Evolutionary conservation across 2,329 filamentous ascomycete genomes (phyloP).

Genomic region (Kalmusia sp.): DNA sequence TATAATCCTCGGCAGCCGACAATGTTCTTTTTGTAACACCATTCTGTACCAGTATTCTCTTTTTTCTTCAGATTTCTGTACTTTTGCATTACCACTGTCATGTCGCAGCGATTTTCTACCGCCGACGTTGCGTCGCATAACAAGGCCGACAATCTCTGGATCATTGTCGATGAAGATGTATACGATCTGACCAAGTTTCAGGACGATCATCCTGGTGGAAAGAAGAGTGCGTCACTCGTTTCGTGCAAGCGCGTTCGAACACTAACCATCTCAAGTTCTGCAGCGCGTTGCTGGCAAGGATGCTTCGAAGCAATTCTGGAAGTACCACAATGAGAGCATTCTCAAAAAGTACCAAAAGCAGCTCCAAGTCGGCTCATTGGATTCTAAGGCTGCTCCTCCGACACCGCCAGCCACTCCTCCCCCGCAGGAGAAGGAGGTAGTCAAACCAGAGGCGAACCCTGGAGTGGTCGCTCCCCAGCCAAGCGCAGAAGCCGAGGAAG

Average conservation of each 20-base stretch:
- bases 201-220: slow-evolving; percentile 67
- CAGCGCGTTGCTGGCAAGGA: slow-evolving; percentile 71
- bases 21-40: slow-evolving; percentile 29
- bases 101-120: slow-evolving; percentile 87
- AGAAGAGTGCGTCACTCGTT: slow-evolving; percentile 67
- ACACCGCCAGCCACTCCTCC: slow-evolving; percentile 58
- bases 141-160: slow-evolving; percentile 84
- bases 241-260: neutral
- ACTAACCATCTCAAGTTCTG: slow-evolving; percentile 57
- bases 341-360: slow-evolving; percentile 68
- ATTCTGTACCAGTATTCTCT: slow-evolving; percentile 19
- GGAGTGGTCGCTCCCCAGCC: slow-evolving; percentile 55
- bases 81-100: slow-evolving; percentile 48
- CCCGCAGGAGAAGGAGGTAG: slow-evolving; percentile 56
- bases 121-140: slow-evolving; percentile 91
- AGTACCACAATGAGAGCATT: slow-evolving; percentile 67
- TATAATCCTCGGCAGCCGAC: slow-evolving; percentile 22
- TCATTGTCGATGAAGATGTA: slow-evolving; percentile 92
- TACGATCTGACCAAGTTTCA: slow-evolving; percentile 83
- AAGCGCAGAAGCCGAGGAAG: slow-evolving; percentile 58
- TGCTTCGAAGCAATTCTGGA: slow-evolving; percentile 73
- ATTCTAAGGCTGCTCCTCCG: slow-evolving; percentile 73
- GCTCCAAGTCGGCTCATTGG: slow-evolving; percentile 74
- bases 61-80: slow-evolving; percentile 10
- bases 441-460: slow-evolving; percentile 66